phyloP scores from a whole-genome alignment of 768 basidiomycete genomes.

The Cystofilobasidium bisporidii region DNA sequence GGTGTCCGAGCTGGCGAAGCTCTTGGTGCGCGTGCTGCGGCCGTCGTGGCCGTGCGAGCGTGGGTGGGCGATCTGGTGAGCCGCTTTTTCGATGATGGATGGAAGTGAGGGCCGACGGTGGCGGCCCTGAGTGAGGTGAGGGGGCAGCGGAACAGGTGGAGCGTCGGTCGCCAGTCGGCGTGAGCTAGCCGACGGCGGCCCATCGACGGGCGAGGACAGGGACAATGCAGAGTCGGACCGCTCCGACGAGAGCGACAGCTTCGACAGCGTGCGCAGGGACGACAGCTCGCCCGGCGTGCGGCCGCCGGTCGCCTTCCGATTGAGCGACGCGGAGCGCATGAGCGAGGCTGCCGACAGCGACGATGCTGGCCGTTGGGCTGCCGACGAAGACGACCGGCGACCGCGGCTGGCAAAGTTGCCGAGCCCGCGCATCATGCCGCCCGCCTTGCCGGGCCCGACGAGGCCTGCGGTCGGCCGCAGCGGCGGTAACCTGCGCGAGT shows the following conservation, averaged over 20 bases:
- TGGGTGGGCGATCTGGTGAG: constrained; percentile 35
- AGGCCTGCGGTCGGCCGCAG: background rate
- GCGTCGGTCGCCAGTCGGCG: constrained; percentile 18
- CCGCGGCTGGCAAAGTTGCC: constrained; percentile 13
- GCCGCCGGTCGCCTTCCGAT: background rate
- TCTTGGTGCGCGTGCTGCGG: background rate
- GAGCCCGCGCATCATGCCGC: constrained; percentile 9
- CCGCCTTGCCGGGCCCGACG: background rate
- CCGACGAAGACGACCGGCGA: constrained; percentile 8
- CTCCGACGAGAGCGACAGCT: constrained; percentile 7
- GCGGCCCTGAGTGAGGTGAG: constrained; percentile 3
- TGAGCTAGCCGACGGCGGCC: background rate
- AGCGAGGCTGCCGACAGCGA: background rate
- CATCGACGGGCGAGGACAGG: constrained; percentile 10
- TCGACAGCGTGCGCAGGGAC: constrained; percentile 4
- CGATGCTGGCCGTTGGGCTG: background rate
- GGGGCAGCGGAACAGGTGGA: constrained; percentile 6
- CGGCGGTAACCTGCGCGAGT: background rate
- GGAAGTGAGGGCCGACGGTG: constrained; percentile 41
- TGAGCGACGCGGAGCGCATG: background rate
- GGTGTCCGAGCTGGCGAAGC: constrained; percentile 1
- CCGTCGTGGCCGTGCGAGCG: background rate
- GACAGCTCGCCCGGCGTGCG: background rate
- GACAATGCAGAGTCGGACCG: constrained; percentile 12
- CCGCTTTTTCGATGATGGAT: constrained; percentile 43